Base-by-base conservation (phyloP, 306 rosid species). In the Ormosia emarginata region DNA sequence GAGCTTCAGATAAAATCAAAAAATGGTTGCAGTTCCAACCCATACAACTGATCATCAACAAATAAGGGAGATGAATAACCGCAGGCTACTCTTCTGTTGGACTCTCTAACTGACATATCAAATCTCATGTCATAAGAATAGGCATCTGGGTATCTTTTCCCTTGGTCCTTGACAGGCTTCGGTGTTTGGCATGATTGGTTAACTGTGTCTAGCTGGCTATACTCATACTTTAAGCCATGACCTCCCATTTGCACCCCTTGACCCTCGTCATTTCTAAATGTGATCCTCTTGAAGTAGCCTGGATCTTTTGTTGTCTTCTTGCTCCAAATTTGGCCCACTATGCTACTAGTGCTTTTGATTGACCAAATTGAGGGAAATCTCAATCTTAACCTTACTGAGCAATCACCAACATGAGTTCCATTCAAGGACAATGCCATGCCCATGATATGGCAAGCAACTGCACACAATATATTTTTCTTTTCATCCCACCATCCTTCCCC, bases 401-500 rank as follows among this genome's bases (percentile, higher is more conserved):
- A n/a, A n/a, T n/a, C n/a, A n/a, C n/a, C n/a, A n/a, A n/a, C n/a
- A n/a, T n/a, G n/a, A n/a, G n/a, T n/a, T n/a, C n/a, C n/a, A n/a
- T n/a, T n/a, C n/a, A n/a, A n/a, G n/a, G n/a, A n/a, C n/a, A n/a
- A n/a, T n/a, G n/a, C n/a, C n/a, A n/a, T n/a, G n/a, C n/a, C n/a
- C n/a, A n/a, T n/a, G n/a, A n/a, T n/a, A n/a, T n/a, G n/a, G n/a
- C 93, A 91, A 69, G 86, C 92, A 36, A 81, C 85, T 41, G 85
- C 29, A 55, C 41, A 14, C 2, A 89, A 55, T 37, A 57, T 72
- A 64, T 86, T 77, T 41, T 74, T 79, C 69, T 82, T 85, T n/a
- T 75, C 84, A 79, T 92, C 75, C 91, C 97, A 92, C 80, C 86
- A 79, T 14, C 91, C 94, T 83, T 92, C 94, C 4, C 92, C 90